Percentiles rank a stretch among this genome's conserved stretches.
Evolutionary conservation across 768 basidiomycete species (phyloP).

Genomic region (Suillus cothurnatus): DNA sequence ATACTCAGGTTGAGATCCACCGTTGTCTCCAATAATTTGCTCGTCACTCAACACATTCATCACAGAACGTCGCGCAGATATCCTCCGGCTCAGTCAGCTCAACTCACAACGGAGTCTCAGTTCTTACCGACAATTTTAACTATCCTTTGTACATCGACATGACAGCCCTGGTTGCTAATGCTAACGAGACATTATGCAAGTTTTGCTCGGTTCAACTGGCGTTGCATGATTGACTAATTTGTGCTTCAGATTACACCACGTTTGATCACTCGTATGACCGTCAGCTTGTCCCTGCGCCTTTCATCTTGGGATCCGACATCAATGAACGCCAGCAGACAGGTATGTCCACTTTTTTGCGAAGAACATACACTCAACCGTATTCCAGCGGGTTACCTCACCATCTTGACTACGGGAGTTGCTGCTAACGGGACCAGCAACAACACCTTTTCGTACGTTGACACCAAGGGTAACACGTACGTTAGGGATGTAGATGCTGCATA

Average conservation of each 20-base stretch:
- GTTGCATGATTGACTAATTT: slow-evolving; percentile 6
- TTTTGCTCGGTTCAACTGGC: background rate
- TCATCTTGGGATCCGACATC: slow-evolving; percentile 60
- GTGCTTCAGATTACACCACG: slow-evolving; percentile 44
- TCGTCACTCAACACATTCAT: background rate
- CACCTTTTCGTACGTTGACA: slow-evolving; percentile 61
- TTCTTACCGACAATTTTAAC: slow-evolving; percentile 51
- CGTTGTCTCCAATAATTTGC: background rate
- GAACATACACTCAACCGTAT: slow-evolving; percentile 1
- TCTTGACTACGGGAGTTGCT: slow-evolving; percentile 46
- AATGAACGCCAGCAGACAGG: slow-evolving; percentile 59
- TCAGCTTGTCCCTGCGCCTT: slow-evolving; percentile 55
- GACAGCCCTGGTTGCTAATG: slow-evolving; percentile 33
- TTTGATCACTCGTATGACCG: slow-evolving; percentile 76
- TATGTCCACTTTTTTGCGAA: slow-evolving; percentile 28
- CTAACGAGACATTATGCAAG: slow-evolving; percentile 26
- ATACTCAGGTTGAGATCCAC: slow-evolving; percentile 32
- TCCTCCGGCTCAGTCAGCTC: slow-evolving; percentile 50
- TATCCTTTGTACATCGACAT: slow-evolving; percentile 54
- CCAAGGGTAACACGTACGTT: slow-evolving; percentile 60
- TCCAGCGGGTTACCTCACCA: slow-evolving; percentile 53
- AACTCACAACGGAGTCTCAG: slow-evolving; percentile 47
- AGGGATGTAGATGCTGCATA: slow-evolving; percentile 62
- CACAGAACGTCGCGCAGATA: slow-evolving; percentile 51
- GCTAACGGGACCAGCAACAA: slow-evolving; percentile 77